Base-by-base conservation (phyloP, 2,329 filamentous ascomycete species). In the Apiospora marii region DNA sequence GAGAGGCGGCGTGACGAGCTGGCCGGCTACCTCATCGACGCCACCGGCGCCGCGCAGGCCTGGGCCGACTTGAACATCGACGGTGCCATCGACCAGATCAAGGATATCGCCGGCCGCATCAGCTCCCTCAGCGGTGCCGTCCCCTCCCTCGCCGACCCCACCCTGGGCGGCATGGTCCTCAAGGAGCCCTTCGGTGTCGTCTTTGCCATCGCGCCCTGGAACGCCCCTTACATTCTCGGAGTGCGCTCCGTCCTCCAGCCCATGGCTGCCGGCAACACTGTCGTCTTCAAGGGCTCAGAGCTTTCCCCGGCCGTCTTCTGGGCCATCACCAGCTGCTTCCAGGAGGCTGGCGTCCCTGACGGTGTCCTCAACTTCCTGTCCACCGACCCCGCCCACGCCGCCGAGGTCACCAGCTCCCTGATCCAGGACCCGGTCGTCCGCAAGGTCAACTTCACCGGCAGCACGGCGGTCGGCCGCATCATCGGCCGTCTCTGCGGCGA, bases 381-480 rank as follows among this genome's bases (percentile, higher is more conserved):
- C 74, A 88, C 90, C 75, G 86, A 85, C 68, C 84, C 87, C 0
- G 81, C 86, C 43, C 88, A 91, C 74, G 91, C 90, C 0, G 84
- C 89, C 0, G 84, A 86, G 22, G 86, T 93, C 24, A 92, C 90
- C 0, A 89, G 87, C 68, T 84, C 87, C 2, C 79, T 93, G 44
- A 91, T 94, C 74, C 87, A 89, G 71, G 85, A 92, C 76, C 87
- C 88, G 0, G 84, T 83, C 0, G 84, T 94, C 53, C 89, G 88
- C 79, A 93, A 93, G 80, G 83, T 93, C 77, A 93, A 92, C 82
- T 94, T 93, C 80, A 94, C 92, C 0, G 92, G 92, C 43, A 91
- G 88, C 74, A 92, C 92, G 0, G 81, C 83, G 1, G 88, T 93
- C 0, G 92, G 92, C 14, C 85, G 87, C 30, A 91, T 92, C 77